Conservation (phyloP, 2,329 filamentous ascomycete species). For the Nigrospora osmanthi region DNA sequence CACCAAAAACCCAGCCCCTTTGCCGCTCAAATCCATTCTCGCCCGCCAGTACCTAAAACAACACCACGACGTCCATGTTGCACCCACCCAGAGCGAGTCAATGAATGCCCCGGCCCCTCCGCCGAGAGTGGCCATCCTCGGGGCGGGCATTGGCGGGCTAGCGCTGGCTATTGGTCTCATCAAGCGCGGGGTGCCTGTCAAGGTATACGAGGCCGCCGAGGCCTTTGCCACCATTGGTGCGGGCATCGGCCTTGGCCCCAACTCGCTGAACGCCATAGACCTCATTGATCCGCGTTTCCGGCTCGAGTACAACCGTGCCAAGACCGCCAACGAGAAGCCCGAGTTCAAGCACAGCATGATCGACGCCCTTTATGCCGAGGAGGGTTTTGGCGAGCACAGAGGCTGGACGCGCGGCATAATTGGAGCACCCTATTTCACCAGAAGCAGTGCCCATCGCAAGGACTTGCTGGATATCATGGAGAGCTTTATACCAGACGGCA, state of each 20-base stretch:
- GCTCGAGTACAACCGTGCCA: conserved; percentile 26
- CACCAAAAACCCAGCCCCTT: conserved; percentile 3
- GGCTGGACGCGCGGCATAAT: conserved; percentile 26
- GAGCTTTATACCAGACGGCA: conserved; percentile 17
- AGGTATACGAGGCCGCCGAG: conserved; percentile 17
- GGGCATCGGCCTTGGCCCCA: conserved; percentile 29
- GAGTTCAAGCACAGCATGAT: conserved; percentile 30
- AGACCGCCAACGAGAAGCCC: conserved; percentile 26
- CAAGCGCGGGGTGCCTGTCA: conserved; percentile 16
- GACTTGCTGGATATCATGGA: conserved; percentile 33
- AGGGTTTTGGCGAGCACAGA: conserved; percentile 28
- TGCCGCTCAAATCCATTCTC: conserved; percentile 5
- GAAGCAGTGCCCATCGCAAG: conserved; percentile 31
- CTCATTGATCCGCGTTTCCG: conserved; percentile 29
- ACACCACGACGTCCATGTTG: background rate
- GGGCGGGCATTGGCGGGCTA: conserved; percentile 20
- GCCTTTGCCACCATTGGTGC: conserved; percentile 18
- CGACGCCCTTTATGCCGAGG: conserved; percentile 29
- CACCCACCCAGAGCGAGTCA: background rate
- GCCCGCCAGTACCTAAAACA: background rate
- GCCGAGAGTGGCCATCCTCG: conserved; percentile 16
- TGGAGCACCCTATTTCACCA: conserved; percentile 26
- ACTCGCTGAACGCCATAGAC: conserved; percentile 31
- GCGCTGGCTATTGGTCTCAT: conserved; percentile 19
- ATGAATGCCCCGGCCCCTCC: background rate